Base-by-base conservation (phyloP, 352 stramenopile genomes). In the Elongisporangium undulatum region DNA sequence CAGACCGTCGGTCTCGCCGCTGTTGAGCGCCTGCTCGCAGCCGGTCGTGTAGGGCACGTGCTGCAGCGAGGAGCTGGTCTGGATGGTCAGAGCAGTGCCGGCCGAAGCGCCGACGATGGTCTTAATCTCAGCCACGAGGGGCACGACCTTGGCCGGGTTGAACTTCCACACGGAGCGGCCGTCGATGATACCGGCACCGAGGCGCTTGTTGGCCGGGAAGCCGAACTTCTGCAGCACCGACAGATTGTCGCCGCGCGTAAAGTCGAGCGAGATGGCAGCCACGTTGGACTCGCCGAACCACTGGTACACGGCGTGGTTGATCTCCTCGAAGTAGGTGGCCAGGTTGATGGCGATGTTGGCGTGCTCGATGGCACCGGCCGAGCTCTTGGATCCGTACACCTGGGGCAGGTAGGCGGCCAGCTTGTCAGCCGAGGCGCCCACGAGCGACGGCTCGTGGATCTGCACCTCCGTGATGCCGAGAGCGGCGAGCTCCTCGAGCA, bases 121-220 rank as follows among this genome's bases (percentile, higher is more conserved):
- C 68, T 89, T 83, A 63, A 96, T 82, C 54, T 79, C 66, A 0
- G 64, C 49, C 13, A 94, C 66, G 55, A 89, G 64, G 1, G 63
- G 56, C 38, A 86, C 41, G 19, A 92, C 62, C 39, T 79, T 76
- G 12, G 76, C 66, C 2, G 87, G 84, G 66, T 96, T 85, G 61
- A 95, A 83, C 71, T 92, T 94, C 92, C 92, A 97, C 59, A 96
- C 84, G 62, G 79, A 95, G n/a, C 90, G 89, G 52, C 81, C 84
- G 68, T 97, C 89, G 54, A 98, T 91, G 17, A 98, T 62, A 62
- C 90, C 92, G 12, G 86, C 89, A 51, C 89, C 89, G 12, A 98
- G 86, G 26, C 79, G 82, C 75, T 97, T 96, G 65, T 72, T 72
- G 2, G 72, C 67, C 9, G 88, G 87, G 67, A 96, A 96, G 15